These are phyloP conservation scores for Cercis canadensis DNA, from an alignment of 306 rosid species.

Conservation along the genomic window DNA sequence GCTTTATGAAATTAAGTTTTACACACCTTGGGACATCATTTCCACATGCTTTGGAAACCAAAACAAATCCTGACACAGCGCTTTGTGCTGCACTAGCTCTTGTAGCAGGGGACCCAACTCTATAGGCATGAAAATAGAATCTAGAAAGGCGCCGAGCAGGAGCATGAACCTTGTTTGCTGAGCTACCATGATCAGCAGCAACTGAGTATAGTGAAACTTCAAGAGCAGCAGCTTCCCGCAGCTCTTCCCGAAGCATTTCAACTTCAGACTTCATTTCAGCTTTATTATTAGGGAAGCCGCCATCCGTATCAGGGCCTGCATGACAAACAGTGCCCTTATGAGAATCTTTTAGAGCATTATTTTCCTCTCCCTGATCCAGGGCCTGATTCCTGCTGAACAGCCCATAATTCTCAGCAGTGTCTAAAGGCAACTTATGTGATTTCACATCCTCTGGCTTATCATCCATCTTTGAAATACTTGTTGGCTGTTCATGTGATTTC, in stretches of 20 bases:
- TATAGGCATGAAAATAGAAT: slow-evolving; percentile 73
- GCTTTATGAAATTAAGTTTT: slow-evolving; percentile 29
- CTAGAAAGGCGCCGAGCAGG: slow-evolving; percentile 94
- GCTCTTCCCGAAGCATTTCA: slow-evolving; percentile 77
- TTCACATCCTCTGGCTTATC: slow-evolving; percentile 50
- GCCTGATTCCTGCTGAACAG: slow-evolving; percentile 38
- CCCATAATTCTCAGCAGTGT: slow-evolving; percentile 44
- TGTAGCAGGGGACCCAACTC: slow-evolving; percentile 54
- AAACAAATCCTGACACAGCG: slow-evolving; percentile 74
- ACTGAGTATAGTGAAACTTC: slow-evolving; percentile 83
- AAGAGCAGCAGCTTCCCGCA: slow-evolving; percentile 86
- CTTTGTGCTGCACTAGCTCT: slow-evolving; percentile 75
- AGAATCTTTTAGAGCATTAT: slow-evolving; percentile 37
- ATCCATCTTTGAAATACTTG: slow-evolving; percentile 27
- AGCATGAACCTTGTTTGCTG: slow-evolving; percentile 82
- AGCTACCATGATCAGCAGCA: slow-evolving; percentile 84
- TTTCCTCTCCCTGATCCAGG: slow-evolving; percentile 41
- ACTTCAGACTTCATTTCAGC: slow-evolving; percentile 59
- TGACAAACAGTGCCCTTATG: slow-evolving; percentile 31
- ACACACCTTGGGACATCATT: slow-evolving; percentile 90
- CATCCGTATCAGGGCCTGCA: slow-evolving; percentile 36
- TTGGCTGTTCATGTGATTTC: slow-evolving; percentile 41
- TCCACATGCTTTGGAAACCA: slow-evolving; percentile 92
- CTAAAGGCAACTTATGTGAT: slow-evolving; percentile 44
- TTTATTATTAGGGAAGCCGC: slow-evolving; percentile 34